Percentiles rank a stretch among this genome's conserved stretches.
phyloP scores from a whole-genome alignment of 2,329 filamentous ascomycete genomes.

The Aaosphaeria pasadenensis region DNA sequence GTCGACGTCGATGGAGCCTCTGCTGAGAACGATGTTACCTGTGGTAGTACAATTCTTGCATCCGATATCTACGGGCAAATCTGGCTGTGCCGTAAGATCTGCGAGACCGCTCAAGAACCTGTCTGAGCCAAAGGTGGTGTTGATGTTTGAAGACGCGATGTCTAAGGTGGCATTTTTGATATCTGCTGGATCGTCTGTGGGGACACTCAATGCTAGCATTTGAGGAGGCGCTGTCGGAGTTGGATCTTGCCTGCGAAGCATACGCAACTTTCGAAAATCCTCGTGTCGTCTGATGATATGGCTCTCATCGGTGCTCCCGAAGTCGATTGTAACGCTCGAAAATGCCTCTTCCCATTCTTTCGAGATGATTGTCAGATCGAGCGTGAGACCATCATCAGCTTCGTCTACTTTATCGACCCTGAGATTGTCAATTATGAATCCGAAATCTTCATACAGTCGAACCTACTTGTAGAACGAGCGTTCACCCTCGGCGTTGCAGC shows the following conservation, averaged over 20 bases:
- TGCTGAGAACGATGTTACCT: constrained; percentile 28
- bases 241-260: constrained; percentile 10
- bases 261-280: constrained; percentile 18
- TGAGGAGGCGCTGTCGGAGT: background rate
- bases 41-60: constrained; percentile 36
- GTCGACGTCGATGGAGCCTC: constrained; percentile 28
- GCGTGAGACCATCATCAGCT: constrained; percentile 18
- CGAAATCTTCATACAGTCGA: background rate
- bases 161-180: constrained; percentile 18
- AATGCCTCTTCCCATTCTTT: constrained; percentile 28
- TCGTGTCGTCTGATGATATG: constrained; percentile 27
- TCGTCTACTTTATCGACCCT: constrained; percentile 22
- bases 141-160: constrained; percentile 16
- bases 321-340: constrained; percentile 24
- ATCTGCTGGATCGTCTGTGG: constrained; percentile 16
- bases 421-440: constrained; percentile 1
- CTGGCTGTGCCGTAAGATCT: constrained; percentile 10
- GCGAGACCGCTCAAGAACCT: constrained; percentile 15
- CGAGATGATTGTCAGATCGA: constrained; percentile 23
- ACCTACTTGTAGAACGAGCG: constrained; percentile 32
- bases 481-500: constrained; percentile 36
- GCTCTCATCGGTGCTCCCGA: constrained; percentile 28
- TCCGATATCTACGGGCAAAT: constrained; percentile 25
- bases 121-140: constrained; percentile 20
- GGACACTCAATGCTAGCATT: constrained; percentile 12